phyloP scores from a whole-genome alignment of 768 basidiomycete species.

The Rhizopogon vulgaris region DNA sequence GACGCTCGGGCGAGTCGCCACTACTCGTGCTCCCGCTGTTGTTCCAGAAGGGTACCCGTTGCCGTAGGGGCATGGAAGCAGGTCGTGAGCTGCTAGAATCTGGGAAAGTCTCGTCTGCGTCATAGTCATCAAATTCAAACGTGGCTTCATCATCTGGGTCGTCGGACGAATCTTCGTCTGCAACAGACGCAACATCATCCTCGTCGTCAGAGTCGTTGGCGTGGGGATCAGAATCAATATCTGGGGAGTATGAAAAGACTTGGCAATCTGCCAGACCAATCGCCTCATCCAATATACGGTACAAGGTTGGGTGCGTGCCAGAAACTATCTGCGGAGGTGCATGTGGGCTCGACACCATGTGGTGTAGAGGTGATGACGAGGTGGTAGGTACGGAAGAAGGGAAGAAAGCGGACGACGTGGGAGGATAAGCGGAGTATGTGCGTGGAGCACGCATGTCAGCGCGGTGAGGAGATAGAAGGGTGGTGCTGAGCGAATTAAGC shows the following conservation, averaged over 20 bases:
- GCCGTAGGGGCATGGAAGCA: slow-evolving; percentile 9
- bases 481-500: slow-evolving; percentile 79
- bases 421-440: slow-evolving; percentile 84
- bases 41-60: slow-evolving; percentile 16
- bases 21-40: slow-evolving; percentile 32
- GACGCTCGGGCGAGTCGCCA: slow-evolving; percentile 22
- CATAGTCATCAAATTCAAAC: slow-evolving; percentile 80
- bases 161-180: slow-evolving; percentile 64
- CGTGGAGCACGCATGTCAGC: slow-evolving; percentile 64
- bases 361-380: slow-evolving; percentile 62
- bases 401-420: slow-evolving; percentile 65
- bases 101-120: slow-evolving; percentile 46
- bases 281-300: slow-evolving; percentile 82
- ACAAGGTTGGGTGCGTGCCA: slow-evolving; percentile 85
- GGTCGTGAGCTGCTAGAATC: slow-evolving; percentile 8
- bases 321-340: slow-evolving; percentile 69
- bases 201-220: slow-evolving; percentile 76
- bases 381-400: slow-evolving; percentile 63
- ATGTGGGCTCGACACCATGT: slow-evolving; percentile 54
- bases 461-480: slow-evolving; percentile 68
- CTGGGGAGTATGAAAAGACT: slow-evolving; percentile 91
- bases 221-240: slow-evolving; percentile 92
- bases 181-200: slow-evolving; percentile 61
- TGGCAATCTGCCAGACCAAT: slow-evolving; percentile 90
- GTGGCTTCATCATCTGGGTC: slow-evolving; percentile 69